Percentiles rank a stretch among this genome's conserved stretches.
Evolutionary conservation across 2,329 filamentous ascomycete genomes (phyloP).

Genomic region (Fusarium cyanostomum): DNA sequence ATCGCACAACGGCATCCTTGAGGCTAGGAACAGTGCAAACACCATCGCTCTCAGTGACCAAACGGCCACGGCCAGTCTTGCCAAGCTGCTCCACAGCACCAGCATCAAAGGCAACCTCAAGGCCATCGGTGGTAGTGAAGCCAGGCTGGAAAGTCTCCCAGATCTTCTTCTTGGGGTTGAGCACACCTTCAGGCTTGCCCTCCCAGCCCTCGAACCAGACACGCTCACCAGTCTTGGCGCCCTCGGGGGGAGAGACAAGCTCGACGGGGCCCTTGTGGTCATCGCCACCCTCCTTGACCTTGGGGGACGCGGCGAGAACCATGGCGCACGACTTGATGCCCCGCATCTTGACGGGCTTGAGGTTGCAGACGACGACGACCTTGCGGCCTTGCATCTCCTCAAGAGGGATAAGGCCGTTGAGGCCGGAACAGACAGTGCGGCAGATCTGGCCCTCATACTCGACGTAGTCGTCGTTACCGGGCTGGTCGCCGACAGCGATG

Average conservation of each 20-base stretch:
- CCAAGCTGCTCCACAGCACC: conserved; percentile 78
- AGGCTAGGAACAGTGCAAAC: conserved; percentile 85
- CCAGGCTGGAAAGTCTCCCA: conserved; percentile 98
- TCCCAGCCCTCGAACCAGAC: conserved; percentile 96
- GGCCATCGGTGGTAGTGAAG: conserved; percentile 84
- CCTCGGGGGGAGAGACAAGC: conserved; percentile 84
- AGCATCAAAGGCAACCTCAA: conserved; percentile 90
- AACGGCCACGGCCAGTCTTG: conserved; percentile 71
- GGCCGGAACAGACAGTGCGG: conserved; percentile 94
- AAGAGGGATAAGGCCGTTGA: conserved; percentile 91
- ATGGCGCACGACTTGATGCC: conserved; percentile 82
- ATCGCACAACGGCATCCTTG: conserved; percentile 84
- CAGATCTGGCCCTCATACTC: conserved; percentile 92
- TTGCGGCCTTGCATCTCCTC: conserved; percentile 97
- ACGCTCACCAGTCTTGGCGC: conserved; percentile 81
- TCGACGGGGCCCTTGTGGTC: conserved; percentile 92
- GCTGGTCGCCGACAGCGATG: conserved; percentile 89
- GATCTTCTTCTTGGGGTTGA: conserved; percentile 99
- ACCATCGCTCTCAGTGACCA: conserved; percentile 81
- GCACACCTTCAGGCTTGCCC: conserved; percentile 88
- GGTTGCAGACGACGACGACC: conserved; percentile 94
- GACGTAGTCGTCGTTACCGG: conserved; percentile 82
- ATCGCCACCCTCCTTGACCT: conserved; percentile 81
- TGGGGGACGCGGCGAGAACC: conserved; percentile 95
- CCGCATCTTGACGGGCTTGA: conserved; percentile 99